These are phyloP conservation scores for Artemisia annua DNA, from an alignment of 129 eudicot genomes.

Conservation along the genomic window DNA sequence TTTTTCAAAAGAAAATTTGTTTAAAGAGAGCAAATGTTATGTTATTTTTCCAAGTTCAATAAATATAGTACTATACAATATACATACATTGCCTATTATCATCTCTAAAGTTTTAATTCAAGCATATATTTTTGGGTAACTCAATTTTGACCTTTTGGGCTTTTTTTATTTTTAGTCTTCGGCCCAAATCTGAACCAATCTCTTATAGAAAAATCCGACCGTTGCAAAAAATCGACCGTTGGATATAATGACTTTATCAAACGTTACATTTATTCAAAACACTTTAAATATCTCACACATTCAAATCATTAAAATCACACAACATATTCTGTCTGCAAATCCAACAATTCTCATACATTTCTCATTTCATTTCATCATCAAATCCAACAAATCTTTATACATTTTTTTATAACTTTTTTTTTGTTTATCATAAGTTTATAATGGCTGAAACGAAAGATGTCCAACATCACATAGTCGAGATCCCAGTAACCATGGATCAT, in stretches of 20 bases:
- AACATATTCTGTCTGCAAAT: neutral
- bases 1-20: too few relatives aligned
- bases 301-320: slow-evolving; percentile 16
- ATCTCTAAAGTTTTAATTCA: too few relatives aligned
- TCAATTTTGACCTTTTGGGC: too few relatives aligned
- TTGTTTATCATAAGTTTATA: neutral
- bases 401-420: neutral
- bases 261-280: slow-evolving; percentile 11
- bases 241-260: slow-evolving; percentile 6
- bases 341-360: slow-evolving; percentile 1
- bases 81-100: too few relatives aligned
- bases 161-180: too few relatives aligned
- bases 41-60: too few relatives aligned
- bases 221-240: slow-evolving; percentile 62
- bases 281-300: slow-evolving; percentile 30
- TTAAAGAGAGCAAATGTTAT: too few relatives aligned
- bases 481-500: slow-evolving; percentile 55
- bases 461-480: slow-evolving; percentile 56
- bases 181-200: too few relatives aligned
- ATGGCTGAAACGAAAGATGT: slow-evolving; percentile 55
- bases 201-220: slow-evolving; percentile 31
- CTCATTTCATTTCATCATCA: slow-evolving; percentile 6
- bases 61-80: too few relatives aligned
- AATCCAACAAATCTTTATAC: neutral
- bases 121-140: too few relatives aligned